Percentiles rank a stretch among this genome's conserved stretches.
Conservation (phyloP, 768 basidiomycete species). For the Mycena epipterygia region DNA sequence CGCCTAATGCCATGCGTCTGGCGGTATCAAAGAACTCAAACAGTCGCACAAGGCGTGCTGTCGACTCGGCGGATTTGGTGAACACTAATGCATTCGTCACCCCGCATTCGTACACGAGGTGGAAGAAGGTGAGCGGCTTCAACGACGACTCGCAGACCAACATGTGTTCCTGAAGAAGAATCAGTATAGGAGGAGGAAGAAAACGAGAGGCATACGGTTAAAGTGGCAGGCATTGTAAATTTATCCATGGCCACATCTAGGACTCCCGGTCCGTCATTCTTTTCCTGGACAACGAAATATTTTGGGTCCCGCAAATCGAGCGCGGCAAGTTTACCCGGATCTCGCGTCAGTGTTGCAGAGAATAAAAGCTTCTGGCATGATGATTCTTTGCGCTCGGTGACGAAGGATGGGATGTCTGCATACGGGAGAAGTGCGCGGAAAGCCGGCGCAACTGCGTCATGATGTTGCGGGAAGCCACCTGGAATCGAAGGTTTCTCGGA, state of each 20-base stretch:
- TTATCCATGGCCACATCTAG: slow-evolving; percentile 77
- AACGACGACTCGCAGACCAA: slow-evolving; percentile 80
- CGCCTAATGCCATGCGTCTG: slow-evolving; percentile 24
- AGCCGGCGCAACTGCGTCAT: slow-evolving; percentile 76
- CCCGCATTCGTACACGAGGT: slow-evolving; percentile 77
- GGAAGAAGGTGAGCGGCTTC: slow-evolving; percentile 92
- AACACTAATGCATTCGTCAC: slow-evolving; percentile 88
- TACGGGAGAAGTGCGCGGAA: slow-evolving; percentile 60
- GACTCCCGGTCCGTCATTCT: slow-evolving; percentile 51
- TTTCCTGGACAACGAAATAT: slow-evolving; percentile 87
- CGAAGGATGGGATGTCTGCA: slow-evolving; percentile 59
- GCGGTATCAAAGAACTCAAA: slow-evolving; percentile 81
- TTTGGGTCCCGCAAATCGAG: slow-evolving; percentile 84
- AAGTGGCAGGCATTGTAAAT: slow-evolving; percentile 84
- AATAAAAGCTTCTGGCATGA: slow-evolving; percentile 97
- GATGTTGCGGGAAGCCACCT: slow-evolving; percentile 36
- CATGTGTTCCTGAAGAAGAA: slow-evolving; percentile 82
- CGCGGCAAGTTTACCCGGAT: slow-evolving; percentile 93
- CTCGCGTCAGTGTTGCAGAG: slow-evolving; percentile 94
- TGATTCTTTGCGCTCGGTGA: slow-evolving; percentile 68
- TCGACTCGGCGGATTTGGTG: slow-evolving; percentile 97
- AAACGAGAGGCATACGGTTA: slow-evolving; percentile 65
- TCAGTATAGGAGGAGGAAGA: not conserved
- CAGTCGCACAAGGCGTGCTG: slow-evolving; percentile 82
- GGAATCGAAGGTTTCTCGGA: slow-evolving; percentile 4